Evolutionary conservation across 176 grass and related monocot species (phyloP).

Genomic region (Urochloa ruziziensis): DNA sequence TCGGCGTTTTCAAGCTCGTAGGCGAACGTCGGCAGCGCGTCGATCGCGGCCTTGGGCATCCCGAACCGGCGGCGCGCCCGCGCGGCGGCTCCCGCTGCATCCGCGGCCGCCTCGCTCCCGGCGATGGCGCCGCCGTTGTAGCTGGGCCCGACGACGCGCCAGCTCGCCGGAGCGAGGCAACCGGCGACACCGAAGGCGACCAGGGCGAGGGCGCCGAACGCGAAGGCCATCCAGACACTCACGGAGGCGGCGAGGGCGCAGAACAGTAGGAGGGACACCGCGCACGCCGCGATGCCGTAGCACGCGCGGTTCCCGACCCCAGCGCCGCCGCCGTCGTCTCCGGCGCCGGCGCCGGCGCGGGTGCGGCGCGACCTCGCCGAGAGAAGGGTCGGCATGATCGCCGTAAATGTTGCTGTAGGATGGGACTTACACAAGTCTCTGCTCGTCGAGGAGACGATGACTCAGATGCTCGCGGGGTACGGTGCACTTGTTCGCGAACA

Average conservation of each 20-base stretch:
- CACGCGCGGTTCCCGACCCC: neutral
- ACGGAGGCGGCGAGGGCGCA: slow-evolving; percentile 25
- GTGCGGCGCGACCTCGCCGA: neutral
- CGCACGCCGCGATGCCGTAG: slow-evolving; percentile 12
- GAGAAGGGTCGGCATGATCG: neutral
- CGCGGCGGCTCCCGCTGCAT: neutral
- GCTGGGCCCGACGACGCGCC: neutral
- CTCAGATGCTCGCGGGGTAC: no score
- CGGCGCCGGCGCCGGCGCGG: neutral
- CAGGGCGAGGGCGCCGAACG: neutral
- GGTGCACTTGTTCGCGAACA: no score
- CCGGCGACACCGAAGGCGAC: neutral
- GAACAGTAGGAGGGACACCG: slow-evolving; percentile 6
- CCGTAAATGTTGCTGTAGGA: no score
- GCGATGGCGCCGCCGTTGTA: neutral
- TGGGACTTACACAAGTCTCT: no score
- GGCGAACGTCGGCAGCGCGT: slow-evolving; percentile 28
- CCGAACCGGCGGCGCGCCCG: neutral
- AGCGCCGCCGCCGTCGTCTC: neutral
- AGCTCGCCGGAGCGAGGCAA: neutral
- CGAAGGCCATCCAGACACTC: slow-evolving; percentile 30
- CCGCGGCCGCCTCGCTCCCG: neutral
- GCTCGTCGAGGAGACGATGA: no score
- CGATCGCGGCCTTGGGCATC: neutral
- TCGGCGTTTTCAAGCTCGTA: neutral